Evolutionary conservation across 805 yeast species (phyloP).

Genomic region (Myxozyma neglecta): DNA sequence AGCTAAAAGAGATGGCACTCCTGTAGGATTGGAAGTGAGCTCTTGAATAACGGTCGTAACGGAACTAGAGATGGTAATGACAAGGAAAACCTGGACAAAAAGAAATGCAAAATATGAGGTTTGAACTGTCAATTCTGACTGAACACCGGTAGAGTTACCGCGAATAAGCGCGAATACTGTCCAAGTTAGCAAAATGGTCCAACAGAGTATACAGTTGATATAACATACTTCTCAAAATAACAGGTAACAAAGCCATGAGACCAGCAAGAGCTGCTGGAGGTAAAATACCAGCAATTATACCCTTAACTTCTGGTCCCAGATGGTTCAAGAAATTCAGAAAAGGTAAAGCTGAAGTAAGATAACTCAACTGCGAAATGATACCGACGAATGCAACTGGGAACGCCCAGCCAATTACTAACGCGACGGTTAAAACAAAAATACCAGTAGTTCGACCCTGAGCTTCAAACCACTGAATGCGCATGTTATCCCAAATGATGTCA

Average conservation of each 20-base stretch:
- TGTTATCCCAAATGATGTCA: constrained; percentile 72
- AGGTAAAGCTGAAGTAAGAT: constrained; percentile 65
- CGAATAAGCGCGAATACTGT: constrained; percentile 65
- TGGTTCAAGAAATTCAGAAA: constrained; percentile 75
- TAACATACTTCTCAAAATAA: constrained; percentile 61
- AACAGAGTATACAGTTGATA: neutral
- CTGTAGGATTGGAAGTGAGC: constrained; percentile 61
- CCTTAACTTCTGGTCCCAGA: constrained; percentile 58
- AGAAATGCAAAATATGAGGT: constrained; percentile 76
- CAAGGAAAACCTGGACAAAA: constrained; percentile 79
- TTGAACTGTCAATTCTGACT: constrained; percentile 71
- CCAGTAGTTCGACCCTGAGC: constrained; percentile 45
- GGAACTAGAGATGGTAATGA: constrained; percentile 83
- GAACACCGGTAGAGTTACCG: constrained; percentile 71
- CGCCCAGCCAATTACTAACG: constrained; percentile 67
- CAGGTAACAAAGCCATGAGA: constrained; percentile 84
- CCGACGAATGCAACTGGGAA: constrained; percentile 83
- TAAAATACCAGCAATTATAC: constrained; percentile 81
- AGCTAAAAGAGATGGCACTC: constrained; percentile 74
- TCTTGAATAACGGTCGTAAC: constrained; percentile 74
- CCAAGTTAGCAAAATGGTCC: neutral
- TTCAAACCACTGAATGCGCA: constrained; percentile 44
- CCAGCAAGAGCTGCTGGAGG: constrained; percentile 80
- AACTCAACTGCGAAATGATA: constrained; percentile 70
- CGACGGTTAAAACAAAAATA: constrained; percentile 50